Percentiles rank a stretch among this genome's conserved stretches.
Conservation (phyloP, 306 rosid genomes). For the Sophora flavescens region DNA sequence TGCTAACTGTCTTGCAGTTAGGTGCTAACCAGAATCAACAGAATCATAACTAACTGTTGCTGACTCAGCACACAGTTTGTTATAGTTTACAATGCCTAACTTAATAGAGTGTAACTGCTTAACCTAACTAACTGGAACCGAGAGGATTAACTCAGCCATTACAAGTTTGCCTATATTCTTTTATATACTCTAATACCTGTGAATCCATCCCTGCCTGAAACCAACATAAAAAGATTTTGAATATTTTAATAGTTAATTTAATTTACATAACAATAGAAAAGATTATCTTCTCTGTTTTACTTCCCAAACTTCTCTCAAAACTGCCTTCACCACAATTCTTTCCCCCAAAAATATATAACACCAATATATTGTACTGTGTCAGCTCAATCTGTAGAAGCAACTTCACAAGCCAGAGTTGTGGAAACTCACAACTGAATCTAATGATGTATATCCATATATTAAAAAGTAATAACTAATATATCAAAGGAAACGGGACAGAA, state of each 20-base stretch:
- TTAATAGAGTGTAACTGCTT: no score
- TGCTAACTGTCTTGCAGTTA: no score
- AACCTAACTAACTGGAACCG: no score
- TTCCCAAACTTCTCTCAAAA: constrained; percentile 9
- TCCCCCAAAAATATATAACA: neutral
- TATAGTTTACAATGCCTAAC: no score
- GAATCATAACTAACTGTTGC: no score
- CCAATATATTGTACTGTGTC: neutral
- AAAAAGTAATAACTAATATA: constrained; percentile 10
- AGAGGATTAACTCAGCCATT: no score
- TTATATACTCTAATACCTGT: no score
- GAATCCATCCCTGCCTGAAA: constrained; percentile 22
- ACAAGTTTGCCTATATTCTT: no score
- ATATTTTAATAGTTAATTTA: no score
- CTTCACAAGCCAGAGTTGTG: neutral
- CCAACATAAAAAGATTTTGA: constrained; percentile 10
- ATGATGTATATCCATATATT: constrained; percentile 2
- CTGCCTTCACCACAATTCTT: neutral
- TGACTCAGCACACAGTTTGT: no score
- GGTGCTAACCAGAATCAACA: no score
- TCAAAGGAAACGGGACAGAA: constrained; percentile 16
- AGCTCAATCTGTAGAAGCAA: constrained; percentile 9
- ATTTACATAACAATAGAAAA: neutral
- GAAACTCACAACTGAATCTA: neutral
- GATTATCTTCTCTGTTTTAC: neutral